These are phyloP conservation scores for Mallotus repandus DNA, from an alignment of 441 rosid species.

Conservation along the genomic window DNA sequence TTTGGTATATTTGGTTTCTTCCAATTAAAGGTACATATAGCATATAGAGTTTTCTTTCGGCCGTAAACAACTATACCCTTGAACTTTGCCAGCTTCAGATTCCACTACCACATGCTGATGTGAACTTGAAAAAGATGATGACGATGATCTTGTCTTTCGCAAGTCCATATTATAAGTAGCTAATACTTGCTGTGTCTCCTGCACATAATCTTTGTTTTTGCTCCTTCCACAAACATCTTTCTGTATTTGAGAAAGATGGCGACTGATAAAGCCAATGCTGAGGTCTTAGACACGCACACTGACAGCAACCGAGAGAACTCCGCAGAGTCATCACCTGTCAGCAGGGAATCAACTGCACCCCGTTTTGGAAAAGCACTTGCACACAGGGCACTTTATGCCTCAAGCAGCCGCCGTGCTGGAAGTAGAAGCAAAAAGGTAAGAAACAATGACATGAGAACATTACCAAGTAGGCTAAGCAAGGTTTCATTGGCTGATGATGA, in stretches of 20 bases:
- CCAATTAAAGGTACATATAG: slow-evolving; percentile 24
- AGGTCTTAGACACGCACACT: slow-evolving; percentile 14
- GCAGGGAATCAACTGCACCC: slow-evolving; percentile 21
- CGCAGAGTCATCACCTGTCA: slow-evolving; percentile 4
- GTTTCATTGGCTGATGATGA: slow-evolving; percentile 43
- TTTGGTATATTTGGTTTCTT: slow-evolving; percentile 27
- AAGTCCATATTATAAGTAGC: slow-evolving; percentile 15
- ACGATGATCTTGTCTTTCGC: background rate
- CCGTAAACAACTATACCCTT: slow-evolving; percentile 10
- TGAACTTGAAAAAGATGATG: slow-evolving; percentile 14
- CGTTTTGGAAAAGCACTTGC: slow-evolving; percentile 55
- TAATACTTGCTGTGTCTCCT: slow-evolving; percentile 3
- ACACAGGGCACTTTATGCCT: slow-evolving; percentile 46
- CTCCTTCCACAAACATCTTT: background rate
- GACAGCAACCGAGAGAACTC: slow-evolving; percentile 22
- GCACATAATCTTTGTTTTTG: slow-evolving; percentile 2
- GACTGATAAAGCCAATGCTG: slow-evolving; percentile 29
- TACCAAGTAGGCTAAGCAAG: slow-evolving; percentile 56
- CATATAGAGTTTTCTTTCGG: background rate
- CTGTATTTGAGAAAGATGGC: slow-evolving; percentile 32
- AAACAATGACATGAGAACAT: slow-evolving; percentile 29
- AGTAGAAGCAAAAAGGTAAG: slow-evolving; percentile 38
- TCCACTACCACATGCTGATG: slow-evolving; percentile 23
- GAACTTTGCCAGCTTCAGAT: slow-evolving; percentile 26
- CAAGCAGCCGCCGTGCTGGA: slow-evolving; percentile 36